Conservation (phyloP, 1,139 yeast genomes). For the Kodamaea sp. region DNA sequence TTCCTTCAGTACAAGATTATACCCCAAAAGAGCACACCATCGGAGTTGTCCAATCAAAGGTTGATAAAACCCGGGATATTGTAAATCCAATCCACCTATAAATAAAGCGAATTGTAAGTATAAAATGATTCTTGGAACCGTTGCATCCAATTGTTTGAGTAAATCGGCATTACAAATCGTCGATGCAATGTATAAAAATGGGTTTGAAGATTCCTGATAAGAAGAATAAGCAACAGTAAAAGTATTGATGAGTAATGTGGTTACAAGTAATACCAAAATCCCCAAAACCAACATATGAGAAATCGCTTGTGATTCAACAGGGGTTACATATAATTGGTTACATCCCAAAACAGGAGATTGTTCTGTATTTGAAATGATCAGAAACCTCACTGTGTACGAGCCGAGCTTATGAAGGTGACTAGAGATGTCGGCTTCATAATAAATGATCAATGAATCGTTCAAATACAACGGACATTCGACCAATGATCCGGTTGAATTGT, state of each 20-base stretch:
- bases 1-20: constrained; percentile 15
- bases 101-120: constrained; percentile 60
- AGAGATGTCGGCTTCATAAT: constrained; percentile 36
- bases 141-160: constrained; percentile 55
- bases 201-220: constrained; percentile 60
- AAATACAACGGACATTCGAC: constrained; percentile 42
- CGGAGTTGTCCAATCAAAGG: constrained; percentile 44
- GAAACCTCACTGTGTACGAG: constrained; percentile 37
- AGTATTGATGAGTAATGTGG: constrained; percentile 40
- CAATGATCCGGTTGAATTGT: constrained; percentile 25
- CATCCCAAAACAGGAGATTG: constrained; percentile 45
- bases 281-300: constrained; percentile 36
- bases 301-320: constrained; percentile 34
- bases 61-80: constrained; percentile 64
- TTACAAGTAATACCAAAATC: constrained; percentile 39
- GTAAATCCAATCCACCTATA: constrained; percentile 51
- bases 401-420: constrained; percentile 38
- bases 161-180: constrained; percentile 59
- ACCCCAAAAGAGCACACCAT: constrained; percentile 39
- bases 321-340: constrained; percentile 46
- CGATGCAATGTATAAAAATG: constrained; percentile 55
- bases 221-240: constrained; percentile 50
- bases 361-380: constrained; percentile 37
- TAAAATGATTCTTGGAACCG: constrained; percentile 44
- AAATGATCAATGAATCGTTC: constrained; percentile 38